Base-by-base conservation (phyloP, 1,284 basidiomycete species). In the Melampsora allii-populina region DNA sequence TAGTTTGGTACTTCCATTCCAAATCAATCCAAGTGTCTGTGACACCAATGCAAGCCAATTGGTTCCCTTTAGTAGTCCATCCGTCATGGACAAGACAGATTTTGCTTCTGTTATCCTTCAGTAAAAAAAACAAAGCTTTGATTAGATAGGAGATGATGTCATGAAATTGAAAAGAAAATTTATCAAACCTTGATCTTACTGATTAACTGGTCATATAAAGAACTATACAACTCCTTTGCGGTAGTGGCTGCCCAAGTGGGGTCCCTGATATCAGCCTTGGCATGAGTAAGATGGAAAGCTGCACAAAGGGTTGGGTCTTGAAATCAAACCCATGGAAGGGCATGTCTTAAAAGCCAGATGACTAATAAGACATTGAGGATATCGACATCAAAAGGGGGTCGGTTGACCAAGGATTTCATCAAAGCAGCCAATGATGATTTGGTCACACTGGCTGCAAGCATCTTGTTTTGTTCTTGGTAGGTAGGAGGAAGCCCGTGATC, bases 31-130 rank as follows among this genome's bases (percentile, higher is more conserved):
- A 63, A 3, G 60, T 12, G 27, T 6, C 60, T 3, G 60, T 33
- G 17, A 36, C 27, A 14, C 60, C 60, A 63, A 63, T 63, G 7
- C 7, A 63, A 1, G 36, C 61, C 24, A 17, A 42, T 5, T 31
- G 61, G 31, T 63, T 63, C 27, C 61, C 61, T 63, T 63, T 65
- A 1, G 63, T 65, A n/a, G 36, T 65, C 63, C 63, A 65, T 5
- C 45, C 39, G 10, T 65, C 31, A 36, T 65, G 63, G 31, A 65
- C 31, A 24, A 65, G 42, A 46, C 48, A 46, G 33, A 65, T 46
- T 2, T 65, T 65, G 36, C 63, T 65, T 1, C 31, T 24, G 19
- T 21, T n/a, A 45, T 7, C 36, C 63, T 65, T 24, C 2, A 29
- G 36, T 46, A 27, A n/a, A 29, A 29, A 29, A 2, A 29, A 4